Evolutionary conservation across 129 eudicot species (phyloP).

Genomic region (Flaveria ramosissima): DNA sequence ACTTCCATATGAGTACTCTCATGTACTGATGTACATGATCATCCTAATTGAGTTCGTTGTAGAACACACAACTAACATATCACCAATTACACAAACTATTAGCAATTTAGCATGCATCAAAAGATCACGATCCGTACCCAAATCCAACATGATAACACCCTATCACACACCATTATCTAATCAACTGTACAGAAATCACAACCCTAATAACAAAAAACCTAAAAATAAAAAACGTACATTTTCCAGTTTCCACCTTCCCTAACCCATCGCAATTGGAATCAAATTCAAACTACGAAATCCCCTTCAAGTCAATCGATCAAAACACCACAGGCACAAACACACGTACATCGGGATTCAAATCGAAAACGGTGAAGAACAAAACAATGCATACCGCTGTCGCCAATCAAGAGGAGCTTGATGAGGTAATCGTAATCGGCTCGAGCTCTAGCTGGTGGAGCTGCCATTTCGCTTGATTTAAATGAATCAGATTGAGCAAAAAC

Average conservation of each 20-base stretch:
- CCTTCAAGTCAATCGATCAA: conserved; percentile 7
- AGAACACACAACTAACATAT: not conserved
- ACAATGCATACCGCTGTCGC: conserved; percentile 81
- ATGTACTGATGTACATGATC: not conserved
- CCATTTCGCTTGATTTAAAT: conserved; percentile 56
- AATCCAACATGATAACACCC: not conserved
- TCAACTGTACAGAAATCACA: not conserved
- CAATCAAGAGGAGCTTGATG: conserved; percentile 88
- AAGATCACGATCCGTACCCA: not conserved
- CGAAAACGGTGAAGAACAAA: not conserved
- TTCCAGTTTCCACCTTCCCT: not conserved
- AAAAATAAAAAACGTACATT: not conserved
- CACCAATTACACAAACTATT: conserved; percentile 18
- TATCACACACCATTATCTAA: not conserved
- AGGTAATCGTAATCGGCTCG: conserved; percentile 97
- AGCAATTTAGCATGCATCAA: not conserved
- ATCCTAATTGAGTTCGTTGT: not conserved
- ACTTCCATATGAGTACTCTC: conserved; percentile 4
- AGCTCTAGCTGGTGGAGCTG: conserved; percentile 96
- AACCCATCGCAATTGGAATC: conserved; percentile 15
- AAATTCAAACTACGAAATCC: conserved; percentile 10
- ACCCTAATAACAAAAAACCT: conserved; percentile 12
- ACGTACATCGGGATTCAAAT: conserved; percentile 20
- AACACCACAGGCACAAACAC: not conserved
- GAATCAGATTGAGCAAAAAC: conserved; percentile 33